A percentile compares a stretch with the other conserved stretches of the same genome.
phyloP scores from a whole-genome alignment of 2,329 filamentous ascomycete species.

The Venturia aucupariae region DNA sequence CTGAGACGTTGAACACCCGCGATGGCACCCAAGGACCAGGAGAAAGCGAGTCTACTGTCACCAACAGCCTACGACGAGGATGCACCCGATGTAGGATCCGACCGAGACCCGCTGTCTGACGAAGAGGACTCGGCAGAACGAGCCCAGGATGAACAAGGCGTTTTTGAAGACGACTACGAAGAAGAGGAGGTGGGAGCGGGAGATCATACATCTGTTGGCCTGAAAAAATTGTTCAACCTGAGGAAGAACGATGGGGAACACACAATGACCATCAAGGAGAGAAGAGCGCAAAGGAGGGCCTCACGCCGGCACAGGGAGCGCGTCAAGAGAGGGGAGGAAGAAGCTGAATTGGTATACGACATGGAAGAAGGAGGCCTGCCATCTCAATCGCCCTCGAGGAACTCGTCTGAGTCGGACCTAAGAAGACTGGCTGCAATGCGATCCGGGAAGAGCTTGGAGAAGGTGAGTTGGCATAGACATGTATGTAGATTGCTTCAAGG shows the following conservation, averaged over 20 bases:
- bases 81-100: slow-evolving; percentile 7
- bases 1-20: not conserved
- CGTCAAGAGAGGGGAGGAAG: slow-evolving; percentile 45
- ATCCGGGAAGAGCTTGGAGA: slow-evolving; percentile 30
- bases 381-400: slow-evolving; percentile 43
- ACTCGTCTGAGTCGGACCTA: slow-evolving; percentile 38
- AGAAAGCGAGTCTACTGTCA: slow-evolving; percentile 11
- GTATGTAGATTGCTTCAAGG: not conserved
- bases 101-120: not conserved
- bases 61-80: slow-evolving; percentile 11
- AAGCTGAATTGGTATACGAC: slow-evolving; percentile 75
- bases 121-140: slow-evolving; percentile 2
- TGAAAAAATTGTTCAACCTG: not conserved
- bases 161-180: slow-evolving; percentile 14
- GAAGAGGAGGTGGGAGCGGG: not conserved
- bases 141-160: slow-evolving; percentile 10
- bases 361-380: slow-evolving; percentile 74
- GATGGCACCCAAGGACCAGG: slow-evolving; percentile 9
- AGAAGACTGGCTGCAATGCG: slow-evolving; percentile 28
- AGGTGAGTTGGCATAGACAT: slow-evolving; percentile 17
- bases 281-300: slow-evolving; percentile 8
- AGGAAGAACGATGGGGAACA: slow-evolving; percentile 1
- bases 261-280: slow-evolving; percentile 10
- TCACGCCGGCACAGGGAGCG: slow-evolving; percentile 16
- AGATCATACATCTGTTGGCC: not conserved